Percentiles rank a stretch among this genome's conserved stretches.
Evolutionary conservation across 805 yeast genomes (phyloP).

Genomic region (Wickerhamiella nectarea): DNA sequence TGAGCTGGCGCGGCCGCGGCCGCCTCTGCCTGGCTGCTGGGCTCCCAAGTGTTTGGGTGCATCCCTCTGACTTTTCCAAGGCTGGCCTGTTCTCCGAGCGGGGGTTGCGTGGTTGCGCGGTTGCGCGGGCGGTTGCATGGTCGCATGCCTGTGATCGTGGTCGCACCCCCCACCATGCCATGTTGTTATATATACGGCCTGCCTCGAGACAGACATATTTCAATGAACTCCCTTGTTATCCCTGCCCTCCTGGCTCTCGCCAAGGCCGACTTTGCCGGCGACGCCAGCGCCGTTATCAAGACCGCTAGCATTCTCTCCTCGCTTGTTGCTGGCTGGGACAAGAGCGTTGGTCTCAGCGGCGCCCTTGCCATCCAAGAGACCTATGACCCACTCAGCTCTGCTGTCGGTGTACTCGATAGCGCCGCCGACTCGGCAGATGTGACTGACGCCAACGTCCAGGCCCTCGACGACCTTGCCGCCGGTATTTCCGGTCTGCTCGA

Average conservation of each 20-base stretch:
- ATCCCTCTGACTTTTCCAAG: too few species aligned
- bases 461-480: slow-evolving; percentile 7
- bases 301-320: slow-evolving; percentile 21
- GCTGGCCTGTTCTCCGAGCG: too few species aligned
- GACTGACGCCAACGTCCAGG: slow-evolving; percentile 9
- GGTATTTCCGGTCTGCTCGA: slow-evolving; percentile 14
- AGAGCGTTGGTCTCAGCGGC: slow-evolving; percentile 16
- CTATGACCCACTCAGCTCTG: slow-evolving; percentile 11
- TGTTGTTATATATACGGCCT: neutral
- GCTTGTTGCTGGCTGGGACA: slow-evolving; percentile 13
- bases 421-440: slow-evolving; percentile 11
- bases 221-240: slow-evolving; percentile 10
- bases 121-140: too few species aligned
- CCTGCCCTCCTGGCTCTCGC: slow-evolving; percentile 15
- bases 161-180: neutral
- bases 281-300: slow-evolving; percentile 25
- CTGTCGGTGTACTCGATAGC: slow-evolving; percentile 11
- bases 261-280: slow-evolving; percentile 10
- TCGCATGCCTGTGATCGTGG: neutral
- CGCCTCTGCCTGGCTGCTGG: too few species aligned
- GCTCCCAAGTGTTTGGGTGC: too few species aligned
- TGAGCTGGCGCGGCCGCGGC: too few species aligned
- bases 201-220: neutral
- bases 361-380: slow-evolving; percentile 20
- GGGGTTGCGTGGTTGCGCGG: too few species aligned